Base-by-base conservation (phyloP, 306 rosid genomes). In the Morella rubra region DNA sequence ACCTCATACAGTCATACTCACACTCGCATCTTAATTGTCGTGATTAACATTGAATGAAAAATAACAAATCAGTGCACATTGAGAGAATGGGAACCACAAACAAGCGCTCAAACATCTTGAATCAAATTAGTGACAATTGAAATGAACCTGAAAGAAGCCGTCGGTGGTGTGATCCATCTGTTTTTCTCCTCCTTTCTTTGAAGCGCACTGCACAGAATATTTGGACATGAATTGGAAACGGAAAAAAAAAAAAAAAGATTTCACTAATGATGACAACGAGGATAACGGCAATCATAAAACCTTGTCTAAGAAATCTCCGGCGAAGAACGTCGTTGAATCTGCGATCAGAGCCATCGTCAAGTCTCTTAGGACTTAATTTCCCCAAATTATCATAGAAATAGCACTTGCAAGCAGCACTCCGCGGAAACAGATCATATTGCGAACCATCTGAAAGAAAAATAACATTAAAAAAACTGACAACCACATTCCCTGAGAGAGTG, bases 301-400 rank as follows among this genome's bases (percentile, higher is more conserved):
- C 96, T 85, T 92, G 96, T 85, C 98, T 88, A 73, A 95, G 87
- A 86, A 95, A 95, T 80, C 97, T 88, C 67, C 97, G 90, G 59
- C 93, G 96, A 76, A 95, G 89, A 2, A 95, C 91, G 20, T 92
- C 98, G 27, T 86, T 86, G 89, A 92, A 95, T 84, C 92, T 84
- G 76, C 71, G 77, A 56, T 85, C 72, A 20, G 82, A 84, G 76
- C 79, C 81, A 67, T 84, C 89, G 75, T 69, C 84, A 42, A 77
- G 56, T 8, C 50, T 70, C 70, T 76, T 77, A 74, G 92, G 76
- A 79, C 81, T 89, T 42, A 74, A 73, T 74, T 85, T 81, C 77
- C 92, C 92, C 85, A 86, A 78, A 74, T 84, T 82, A 27, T 88
- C 89, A 50, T 88, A 92, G 93, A 92, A 95, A 81, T 89, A 92